These are phyloP conservation scores for Rhododendron kiyosumense DNA, from an alignment of 148 eudicot species.

Conservation along the genomic window DNA sequence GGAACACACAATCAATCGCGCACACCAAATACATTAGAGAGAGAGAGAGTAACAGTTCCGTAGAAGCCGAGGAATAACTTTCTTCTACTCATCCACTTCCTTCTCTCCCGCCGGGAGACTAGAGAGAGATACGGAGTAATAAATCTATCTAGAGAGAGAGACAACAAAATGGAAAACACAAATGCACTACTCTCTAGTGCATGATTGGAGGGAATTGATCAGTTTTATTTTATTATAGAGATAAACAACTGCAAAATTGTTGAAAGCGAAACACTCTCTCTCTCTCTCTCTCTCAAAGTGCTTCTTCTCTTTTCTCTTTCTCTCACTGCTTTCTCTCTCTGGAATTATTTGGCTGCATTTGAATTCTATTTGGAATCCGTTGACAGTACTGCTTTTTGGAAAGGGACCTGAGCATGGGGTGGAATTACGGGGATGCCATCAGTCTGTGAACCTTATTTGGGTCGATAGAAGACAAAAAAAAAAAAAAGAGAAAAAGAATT, in stretches of 20 bases:
- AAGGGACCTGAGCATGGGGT: background rate
- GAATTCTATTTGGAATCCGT: conserved; percentile 35
- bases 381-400: conserved; percentile 5
- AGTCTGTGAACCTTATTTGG: background rate
- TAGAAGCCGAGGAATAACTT: conserved; percentile 41
- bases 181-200: background rate
- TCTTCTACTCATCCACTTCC: conserved; percentile 54
- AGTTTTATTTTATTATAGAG: background rate
- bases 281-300: background rate
- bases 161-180: background rate
- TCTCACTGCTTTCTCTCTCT: conserved; percentile 10
- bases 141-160: conserved; percentile 11
- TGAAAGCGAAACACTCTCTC: background rate
- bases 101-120: conserved; percentile 44
- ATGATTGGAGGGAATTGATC: conserved; percentile 24
- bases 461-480: background rate
- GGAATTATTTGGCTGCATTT: conserved; percentile 22
- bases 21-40: background rate
- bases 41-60: conserved; percentile 23
- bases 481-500: background rate
- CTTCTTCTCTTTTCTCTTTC: background rate
- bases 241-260: background rate
- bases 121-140: conserved; percentile 4
- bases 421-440: background rate
- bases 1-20: too few relatives aligned